Percentiles rank a stretch among this genome's conserved stretches.
Conservation (phyloP, 257 asterid species). For the Lithospermum erythrorhizon region DNA sequence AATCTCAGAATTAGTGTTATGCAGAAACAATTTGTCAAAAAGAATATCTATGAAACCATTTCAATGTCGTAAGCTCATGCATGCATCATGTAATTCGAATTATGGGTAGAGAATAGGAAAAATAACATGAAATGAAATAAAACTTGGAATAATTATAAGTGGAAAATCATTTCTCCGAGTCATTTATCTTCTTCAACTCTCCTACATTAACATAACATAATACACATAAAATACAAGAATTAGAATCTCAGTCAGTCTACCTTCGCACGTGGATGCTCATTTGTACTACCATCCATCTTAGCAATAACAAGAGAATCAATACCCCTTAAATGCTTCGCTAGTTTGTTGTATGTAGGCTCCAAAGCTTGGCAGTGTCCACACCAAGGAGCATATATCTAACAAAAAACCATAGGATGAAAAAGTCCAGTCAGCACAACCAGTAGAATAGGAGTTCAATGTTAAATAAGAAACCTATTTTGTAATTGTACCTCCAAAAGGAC, state of each 20-base stretch:
- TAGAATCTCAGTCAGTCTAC: constrained; percentile 22
- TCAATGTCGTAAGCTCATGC: too few species aligned
- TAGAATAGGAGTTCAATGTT: background rate
- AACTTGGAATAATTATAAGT: too few species aligned
- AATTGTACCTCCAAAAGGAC: constrained; percentile 87
- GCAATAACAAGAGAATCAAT: constrained; percentile 75
- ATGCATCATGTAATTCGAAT: too few species aligned
- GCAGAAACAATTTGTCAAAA: too few species aligned
- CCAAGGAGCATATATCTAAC: constrained; percentile 92
- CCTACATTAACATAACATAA: background rate
- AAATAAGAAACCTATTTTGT: background rate
- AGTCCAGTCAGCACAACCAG: background rate
- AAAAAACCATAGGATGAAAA: constrained; percentile 5
- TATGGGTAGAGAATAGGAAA: too few species aligned
- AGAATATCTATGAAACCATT: too few species aligned
- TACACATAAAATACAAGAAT: background rate
- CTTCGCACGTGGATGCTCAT: constrained; percentile 98
- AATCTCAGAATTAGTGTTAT: too few species aligned
- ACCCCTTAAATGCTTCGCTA: constrained; percentile 64
- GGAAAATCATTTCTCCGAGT: too few species aligned
- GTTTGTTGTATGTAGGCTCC: constrained; percentile 83
- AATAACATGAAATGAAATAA: too few species aligned
- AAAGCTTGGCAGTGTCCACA: constrained; percentile 88
- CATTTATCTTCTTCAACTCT: too few species aligned
- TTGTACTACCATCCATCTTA: constrained; percentile 95